These are phyloP conservation scores for Spathaspora boniae DNA, from an alignment of 805 yeast species.

Conservation along the genomic window DNA sequence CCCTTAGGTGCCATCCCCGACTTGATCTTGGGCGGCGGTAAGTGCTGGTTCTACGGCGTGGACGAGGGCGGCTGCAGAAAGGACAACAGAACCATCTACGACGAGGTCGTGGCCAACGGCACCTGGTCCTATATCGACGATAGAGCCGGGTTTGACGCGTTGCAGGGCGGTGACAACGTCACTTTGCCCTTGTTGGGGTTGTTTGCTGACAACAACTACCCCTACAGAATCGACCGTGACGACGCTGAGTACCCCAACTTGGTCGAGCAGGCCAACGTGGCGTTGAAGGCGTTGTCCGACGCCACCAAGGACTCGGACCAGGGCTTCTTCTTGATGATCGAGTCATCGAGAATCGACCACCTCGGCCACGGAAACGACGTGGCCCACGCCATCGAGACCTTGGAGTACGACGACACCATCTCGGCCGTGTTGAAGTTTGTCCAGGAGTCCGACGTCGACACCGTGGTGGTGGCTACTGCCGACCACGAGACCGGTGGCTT, in stretches of 20 bases:
- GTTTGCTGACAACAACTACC: constrained; percentile 72
- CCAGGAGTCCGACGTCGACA: constrained; percentile 64
- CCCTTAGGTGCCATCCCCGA: constrained; percentile 78
- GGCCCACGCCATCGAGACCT: constrained; percentile 85
- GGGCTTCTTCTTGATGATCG: constrained; percentile 83
- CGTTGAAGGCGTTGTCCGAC: constrained; percentile 60
- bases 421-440: constrained; percentile 68
- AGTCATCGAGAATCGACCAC: constrained; percentile 92
- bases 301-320: constrained; percentile 71
- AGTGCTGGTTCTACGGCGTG: constrained; percentile 71
- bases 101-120: constrained; percentile 47
- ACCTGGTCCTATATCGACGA: constrained; percentile 59
- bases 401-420: constrained; percentile 83
- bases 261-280: constrained; percentile 72
- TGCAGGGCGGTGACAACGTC: constrained; percentile 55
- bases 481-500: constrained; percentile 95
- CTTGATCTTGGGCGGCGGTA: constrained; percentile 87
- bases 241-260: constrained; percentile 62
- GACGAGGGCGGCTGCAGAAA: constrained; percentile 60
- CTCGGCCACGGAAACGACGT: constrained; percentile 93
- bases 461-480: constrained; percentile 75
- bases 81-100: constrained; percentile 65
- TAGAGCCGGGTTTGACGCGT: constrained; percentile 54
- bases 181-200: constrained; percentile 73
- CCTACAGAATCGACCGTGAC: constrained; percentile 78